Evolutionary conservation across 768 basidiomycete species (phyloP), one percentile per base, ranked within the genome.

Genomic region (Russula olivacea): DNA sequence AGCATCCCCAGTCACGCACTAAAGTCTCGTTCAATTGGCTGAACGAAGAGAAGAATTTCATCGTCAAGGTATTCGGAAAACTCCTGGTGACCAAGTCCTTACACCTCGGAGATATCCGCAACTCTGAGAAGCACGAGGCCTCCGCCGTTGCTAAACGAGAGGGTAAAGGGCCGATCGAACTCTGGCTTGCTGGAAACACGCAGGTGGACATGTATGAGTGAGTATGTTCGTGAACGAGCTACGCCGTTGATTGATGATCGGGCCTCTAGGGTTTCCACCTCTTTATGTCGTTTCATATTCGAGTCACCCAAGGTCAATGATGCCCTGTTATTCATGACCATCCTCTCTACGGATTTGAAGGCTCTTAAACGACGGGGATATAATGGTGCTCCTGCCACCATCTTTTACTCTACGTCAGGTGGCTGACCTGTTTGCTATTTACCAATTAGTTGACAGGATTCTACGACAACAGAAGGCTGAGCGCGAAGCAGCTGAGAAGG

Each of bases 121-220:
- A 80, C 12, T 78, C 80, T 4, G 80, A 80, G 61, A 83, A 74
- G 48, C 81, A 86, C 64, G 88, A 90, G 59, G 83, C 88, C 0
- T 91, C 90, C 25, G 92, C 91, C 25, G 83, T 85, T 52, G 86
- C 89, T 58, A 76, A 78, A 60, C 72, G 77, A 36, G 76, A 78
- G 11, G 76, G 78, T 15, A 78, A 80, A 5, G 81, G 82, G 3
- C 80, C 87, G n/a, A 83, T 92, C 40, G 81, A 88, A 53, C 72
- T 98, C 28, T 91, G 88, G 81, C 77, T 95, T 38, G 88, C 91
- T 7, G 79, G 79, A n/a, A 84, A 84, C 63, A 77, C 86, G 1
- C 82, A 88, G 66, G 78, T 91, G 49, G 92, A 98, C 69, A 90
- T 95, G 83, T 98, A 90, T 69, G 95, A 97, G 92, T 93, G 69